These are phyloP conservation scores for Mucor lusitanicus DNA, from an alignment of 371 early-diverging fungal genomes.

Conservation along the genomic window DNA sequence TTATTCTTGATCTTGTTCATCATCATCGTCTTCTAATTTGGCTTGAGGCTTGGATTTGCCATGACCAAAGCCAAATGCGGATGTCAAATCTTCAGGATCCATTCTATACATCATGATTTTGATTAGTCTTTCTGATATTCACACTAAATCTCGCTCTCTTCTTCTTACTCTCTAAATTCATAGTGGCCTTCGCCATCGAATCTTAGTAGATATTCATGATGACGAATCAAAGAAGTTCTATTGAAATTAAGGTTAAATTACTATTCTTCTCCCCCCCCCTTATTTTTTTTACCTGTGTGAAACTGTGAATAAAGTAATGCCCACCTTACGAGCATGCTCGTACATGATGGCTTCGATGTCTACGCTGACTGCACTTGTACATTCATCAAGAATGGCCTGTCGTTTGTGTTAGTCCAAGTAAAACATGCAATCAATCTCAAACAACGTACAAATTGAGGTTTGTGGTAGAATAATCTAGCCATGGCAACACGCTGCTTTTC, in stretches of 20 bases:
- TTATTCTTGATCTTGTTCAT: not conserved
- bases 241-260: not conserved
- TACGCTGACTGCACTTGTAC: conserved; percentile 84
- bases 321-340: conserved; percentile 73
- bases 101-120: conserved; percentile 32
- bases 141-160: not conserved
- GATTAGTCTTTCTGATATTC: not conserved
- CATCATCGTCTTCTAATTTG: conserved; percentile 33
- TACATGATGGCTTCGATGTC: conserved; percentile 88
- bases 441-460: conserved; percentile 71
- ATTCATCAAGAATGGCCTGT: conserved; percentile 84
- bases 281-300: conserved; percentile 65
- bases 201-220: conserved; percentile 78
- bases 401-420: not conserved
- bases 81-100: conserved; percentile 54
- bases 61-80: conserved; percentile 62
- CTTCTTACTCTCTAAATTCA: conserved; percentile 60
- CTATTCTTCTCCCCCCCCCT: not conserved
- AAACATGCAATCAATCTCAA: no score
- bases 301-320: conserved; percentile 86
- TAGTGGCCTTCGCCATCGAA: conserved; percentile 88
- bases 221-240: conserved; percentile 60
- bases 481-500: conserved; percentile 85
- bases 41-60: conserved; percentile 48
- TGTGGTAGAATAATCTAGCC: conserved; percentile 86